These are phyloP conservation scores for Hemisphaericaspora xylofermentans DNA, from an alignment of 1,139 yeast species.

Conservation along the genomic window DNA sequence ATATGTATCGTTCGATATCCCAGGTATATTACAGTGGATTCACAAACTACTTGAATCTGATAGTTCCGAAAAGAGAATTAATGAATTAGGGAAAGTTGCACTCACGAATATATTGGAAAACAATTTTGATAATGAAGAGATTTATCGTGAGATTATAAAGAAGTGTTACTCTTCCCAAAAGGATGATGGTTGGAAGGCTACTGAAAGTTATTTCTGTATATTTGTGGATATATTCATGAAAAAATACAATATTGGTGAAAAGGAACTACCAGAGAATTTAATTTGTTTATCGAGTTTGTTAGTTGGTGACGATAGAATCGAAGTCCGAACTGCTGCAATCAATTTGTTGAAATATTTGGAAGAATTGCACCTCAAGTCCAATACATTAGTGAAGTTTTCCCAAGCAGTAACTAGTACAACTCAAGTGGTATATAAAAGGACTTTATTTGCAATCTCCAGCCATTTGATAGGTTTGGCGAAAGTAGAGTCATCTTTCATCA, in stretches of 20 bases:
- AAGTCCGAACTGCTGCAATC: slow-evolving; percentile 64
- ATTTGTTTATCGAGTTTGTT: slow-evolving; percentile 66
- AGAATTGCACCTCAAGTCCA: slow-evolving; percentile 45
- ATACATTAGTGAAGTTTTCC: slow-evolving; percentile 45
- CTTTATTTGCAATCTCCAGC: slow-evolving; percentile 66
- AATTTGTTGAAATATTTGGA: slow-evolving; percentile 59
- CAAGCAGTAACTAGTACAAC: slow-evolving; percentile 67
- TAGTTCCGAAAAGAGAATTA: slow-evolving; percentile 50
- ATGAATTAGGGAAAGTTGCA: slow-evolving; percentile 70
- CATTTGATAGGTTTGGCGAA: slow-evolving; percentile 47
- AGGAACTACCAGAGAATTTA: slow-evolving; percentile 53
- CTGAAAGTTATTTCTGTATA: slow-evolving; percentile 69
- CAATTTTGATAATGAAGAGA: slow-evolving; percentile 56
- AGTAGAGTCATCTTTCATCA: slow-evolving; percentile 55
- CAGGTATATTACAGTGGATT: slow-evolving; percentile 74
- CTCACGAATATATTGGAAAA: slow-evolving; percentile 60
- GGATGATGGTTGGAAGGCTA: slow-evolving; percentile 42
- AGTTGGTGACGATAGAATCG: slow-evolving; percentile 62
- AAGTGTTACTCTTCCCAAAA: slow-evolving; percentile 63
- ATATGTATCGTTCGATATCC: slow-evolving; percentile 67
- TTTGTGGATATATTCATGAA: slow-evolving; percentile 59
- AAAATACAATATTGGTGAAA: slow-evolving; percentile 30
- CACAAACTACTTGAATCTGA: slow-evolving; percentile 63
- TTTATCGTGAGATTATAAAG: slow-evolving; percentile 61
- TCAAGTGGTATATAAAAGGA: slow-evolving; percentile 74